Percentiles rank a stretch among this genome's conserved stretches.
These are phyloP conservation scores for Claviceps spartinae DNA, from an alignment of 2,329 filamentous ascomycete genomes.

Conservation along the genomic window DNA sequence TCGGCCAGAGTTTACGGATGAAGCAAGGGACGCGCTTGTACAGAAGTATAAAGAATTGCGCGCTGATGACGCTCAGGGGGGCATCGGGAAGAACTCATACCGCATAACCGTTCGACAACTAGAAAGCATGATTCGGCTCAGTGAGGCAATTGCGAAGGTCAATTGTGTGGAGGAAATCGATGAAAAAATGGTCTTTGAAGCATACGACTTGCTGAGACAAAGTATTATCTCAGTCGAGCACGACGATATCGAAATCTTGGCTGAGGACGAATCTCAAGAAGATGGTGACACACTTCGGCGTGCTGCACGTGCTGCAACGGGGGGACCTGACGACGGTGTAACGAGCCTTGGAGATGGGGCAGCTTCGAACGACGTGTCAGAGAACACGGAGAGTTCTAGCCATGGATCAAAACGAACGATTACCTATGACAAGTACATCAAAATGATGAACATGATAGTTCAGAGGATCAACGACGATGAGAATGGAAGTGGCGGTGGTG, in stretches of 20 bases:
- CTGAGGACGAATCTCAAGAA: slow-evolving; percentile 43
- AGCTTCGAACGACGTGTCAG: slow-evolving; percentile 21
- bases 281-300: slow-evolving; percentile 32
- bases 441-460: slow-evolving; percentile 77
- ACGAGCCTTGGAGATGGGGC: slow-evolving; percentile 24
- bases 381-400: slow-evolving; percentile 11
- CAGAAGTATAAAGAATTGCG: slow-evolving; percentile 91
- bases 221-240: slow-evolving; percentile 97
- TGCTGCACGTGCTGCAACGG: slow-evolving; percentile 26
- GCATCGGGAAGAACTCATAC: slow-evolving; percentile 88
- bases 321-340: slow-evolving; percentile 29
- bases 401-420: slow-evolving; percentile 63
- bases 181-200: slow-evolving; percentile 75
- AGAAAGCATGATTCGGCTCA: slow-evolving; percentile 88
- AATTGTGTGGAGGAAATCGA: slow-evolving; percentile 90
- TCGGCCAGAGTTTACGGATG: slow-evolving; percentile 79
- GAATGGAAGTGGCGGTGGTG: slow-evolving; percentile 59
- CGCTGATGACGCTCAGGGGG: slow-evolving; percentile 85
- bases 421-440: slow-evolving; percentile 88
- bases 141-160: slow-evolving; percentile 94
- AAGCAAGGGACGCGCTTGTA: slow-evolving; percentile 75
- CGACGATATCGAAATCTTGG: slow-evolving; percentile 90
- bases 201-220: slow-evolving; percentile 79
- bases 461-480: slow-evolving; percentile 77
- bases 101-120: slow-evolving; percentile 94